Percentiles rank a stretch among this genome's conserved stretches.
Conservation (phyloP, 208 protist genomes). For the Leptomonas seymouri region DNA sequence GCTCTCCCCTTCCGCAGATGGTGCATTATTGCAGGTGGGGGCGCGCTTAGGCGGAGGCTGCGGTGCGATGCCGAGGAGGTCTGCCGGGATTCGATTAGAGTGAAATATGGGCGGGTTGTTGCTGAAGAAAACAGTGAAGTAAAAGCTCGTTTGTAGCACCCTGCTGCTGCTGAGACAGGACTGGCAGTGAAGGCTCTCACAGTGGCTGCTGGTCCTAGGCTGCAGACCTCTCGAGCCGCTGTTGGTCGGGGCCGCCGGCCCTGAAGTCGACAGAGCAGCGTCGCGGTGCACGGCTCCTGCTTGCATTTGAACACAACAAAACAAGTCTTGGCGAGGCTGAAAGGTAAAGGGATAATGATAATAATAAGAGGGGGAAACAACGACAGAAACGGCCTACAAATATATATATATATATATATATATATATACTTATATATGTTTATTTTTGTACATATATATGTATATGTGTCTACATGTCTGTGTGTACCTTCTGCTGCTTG, state of each 20-base stretch:
- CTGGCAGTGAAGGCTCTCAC: background rate
- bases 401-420: too few species aligned
- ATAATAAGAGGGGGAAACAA: too few species aligned
- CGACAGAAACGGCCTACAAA: too few species aligned
- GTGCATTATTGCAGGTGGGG: background rate
- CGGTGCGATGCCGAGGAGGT: constrained; percentile 12
- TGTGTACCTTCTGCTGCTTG: too few species aligned
- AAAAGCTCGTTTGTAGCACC: constrained; percentile 45
- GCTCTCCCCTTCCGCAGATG: background rate
- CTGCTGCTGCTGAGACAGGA: constrained; percentile 1
- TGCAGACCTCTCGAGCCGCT: background rate
- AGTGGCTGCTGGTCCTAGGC: background rate
- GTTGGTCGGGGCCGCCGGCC: background rate
- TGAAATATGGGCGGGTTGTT: constrained; percentile 77
- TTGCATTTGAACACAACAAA: constrained; percentile 4
- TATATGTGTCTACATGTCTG: too few species aligned
- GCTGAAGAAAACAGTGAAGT: constrained; percentile 79
- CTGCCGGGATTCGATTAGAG: constrained; percentile 61
- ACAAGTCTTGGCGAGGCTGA: too few species aligned
- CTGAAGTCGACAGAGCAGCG: background rate
- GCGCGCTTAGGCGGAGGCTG: background rate
- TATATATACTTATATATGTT: too few species aligned
- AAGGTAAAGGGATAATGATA: too few species aligned
- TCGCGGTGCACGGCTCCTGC: background rate
- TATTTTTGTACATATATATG: too few species aligned